Evolutionary conservation across 306 rosid species (phyloP), one percentile per base, ranked within the genome.

Genomic region (Prosopis cineraria): DNA sequence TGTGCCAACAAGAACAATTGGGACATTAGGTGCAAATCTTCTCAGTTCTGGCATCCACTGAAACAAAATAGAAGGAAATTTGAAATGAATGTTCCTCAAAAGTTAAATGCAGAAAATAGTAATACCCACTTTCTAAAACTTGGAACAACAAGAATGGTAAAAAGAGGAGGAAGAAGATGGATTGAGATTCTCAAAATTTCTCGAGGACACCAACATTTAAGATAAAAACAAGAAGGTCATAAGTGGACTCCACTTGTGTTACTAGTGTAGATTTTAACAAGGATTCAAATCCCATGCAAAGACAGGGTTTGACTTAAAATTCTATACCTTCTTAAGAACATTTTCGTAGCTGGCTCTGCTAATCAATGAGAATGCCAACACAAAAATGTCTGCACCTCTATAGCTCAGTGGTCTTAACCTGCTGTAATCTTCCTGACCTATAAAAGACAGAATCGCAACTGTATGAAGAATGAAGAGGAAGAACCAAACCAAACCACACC

Each of bases 21-120:
- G 99, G 76, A 93, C 97, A 77, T 85, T 89, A 14, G 99, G 99
- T 0, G 99, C 99, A 83, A 95, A 93, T 75, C 99, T 80, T 40
- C 97, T 91, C 85, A 96, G 89, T 59, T 96, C 99, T 0, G 99
- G 99, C 99, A 96, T 93, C 99, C 99, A 93, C 98, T 96, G 91
- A 8, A 65, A 78, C 27, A 52, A 66, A 53, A 33, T 0, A 74
- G 29, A 62, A 81, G 76, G 58, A 62, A 73, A 77, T 45, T 34
- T 59, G 44, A 40, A 80, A 76, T 62, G 52, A 68, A 52, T 14
- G 50, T 44, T 44, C 50, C 50, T 44, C 14, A 14, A 14, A n/a
- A 44, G 50, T 44, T 17, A 77, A 41, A 78, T 24, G 66, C 34
- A 53, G 48, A 73, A 56, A 81, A 75, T 58, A 27, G 34, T 58